Base-by-base conservation (phyloP, 306 rosid genomes). In the Neltuma alba region DNA sequence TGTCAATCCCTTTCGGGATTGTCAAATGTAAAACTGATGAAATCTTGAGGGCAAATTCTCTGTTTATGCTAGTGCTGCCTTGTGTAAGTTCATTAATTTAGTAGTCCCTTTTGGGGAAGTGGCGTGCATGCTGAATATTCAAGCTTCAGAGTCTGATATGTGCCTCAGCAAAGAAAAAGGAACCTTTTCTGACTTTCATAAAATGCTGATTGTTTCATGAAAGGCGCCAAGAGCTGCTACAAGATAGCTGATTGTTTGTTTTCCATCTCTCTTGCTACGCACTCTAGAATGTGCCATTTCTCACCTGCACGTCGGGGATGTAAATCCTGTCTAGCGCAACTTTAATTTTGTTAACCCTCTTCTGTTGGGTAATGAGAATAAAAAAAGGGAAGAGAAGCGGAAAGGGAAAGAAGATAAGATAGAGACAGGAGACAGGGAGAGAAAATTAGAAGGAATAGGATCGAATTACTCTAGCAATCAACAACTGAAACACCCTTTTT, bases 181-280 rank as follows among this genome's bases (percentile, higher is more conserved):
- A 52, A 7, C 27, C 20, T 70, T 37, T 40, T 48, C 15, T 68
- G 79, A 37, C 76, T 65, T 80, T 18, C 36, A 10, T 75, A 71
- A 28, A 58, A 52, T 7, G 11, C 8, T 52, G 58, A 52, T n/a
- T 52, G 25, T 45, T 80, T 18, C 44, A 10, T 75, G 75, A 27
- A 58, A 40, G 61, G 78, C 37, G 30, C 52, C 36, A 30, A 36
- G 74, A 58, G 38, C 70, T 83, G 16, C 1, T 48, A 37, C 47
- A 18, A 48, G 50, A 34, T 30, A 33, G 52, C 70, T 52, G 16
- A 54, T 70, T 76, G 76, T 36, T 84, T 84, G 79, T 44, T 80
- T 84, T 36, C 36, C 48, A 27, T 33, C 31, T 70, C 5, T 23
- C 41, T 52, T 52, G 58, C 11, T 61, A 5, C 28, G 36, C 47